phyloP scores from a whole-genome alignment of 352 stramenopile species.

The Phytophthora podocarpi region DNA sequence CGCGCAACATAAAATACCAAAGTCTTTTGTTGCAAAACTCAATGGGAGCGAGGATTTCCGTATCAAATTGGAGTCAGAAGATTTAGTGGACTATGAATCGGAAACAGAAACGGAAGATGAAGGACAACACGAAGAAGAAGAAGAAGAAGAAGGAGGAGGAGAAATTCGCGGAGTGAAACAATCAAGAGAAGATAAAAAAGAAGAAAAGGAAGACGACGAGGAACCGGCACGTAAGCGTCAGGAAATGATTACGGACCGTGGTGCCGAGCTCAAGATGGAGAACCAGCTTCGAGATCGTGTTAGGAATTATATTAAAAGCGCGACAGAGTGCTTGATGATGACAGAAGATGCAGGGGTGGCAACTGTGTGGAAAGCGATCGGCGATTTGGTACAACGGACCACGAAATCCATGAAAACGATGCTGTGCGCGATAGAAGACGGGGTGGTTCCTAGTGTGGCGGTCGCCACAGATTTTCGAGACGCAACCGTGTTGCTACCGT shows the following conservation, averaged over 20 bases:
- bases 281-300: too few relatives aligned
- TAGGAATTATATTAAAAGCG: too few relatives aligned
- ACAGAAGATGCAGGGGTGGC: too few relatives aligned
- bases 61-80: constrained; percentile 9
- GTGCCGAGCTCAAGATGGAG: too few relatives aligned
- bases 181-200: background rate
- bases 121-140: background rate
- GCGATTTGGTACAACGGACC: background rate
- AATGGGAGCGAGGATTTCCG: constrained; percentile 2
- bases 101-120: constrained; percentile 19
- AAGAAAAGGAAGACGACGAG: constrained; percentile 1
- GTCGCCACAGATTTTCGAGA: background rate
- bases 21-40: background rate
- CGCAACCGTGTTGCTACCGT: background rate
- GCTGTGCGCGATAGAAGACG: background rate
- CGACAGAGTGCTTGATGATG: too few relatives aligned
- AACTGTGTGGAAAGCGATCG: too few relatives aligned
- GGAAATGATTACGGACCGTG: too few relatives aligned
- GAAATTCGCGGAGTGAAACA: background rate
- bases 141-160: background rate
- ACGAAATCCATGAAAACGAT: background rate
- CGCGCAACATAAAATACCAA: background rate
- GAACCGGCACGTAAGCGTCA: background rate
- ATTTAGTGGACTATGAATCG: constrained; percentile 6
- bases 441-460: background rate